Conservation (phyloP, 371 early-diverging fungal species). For the Mortierella sp. region DNA sequence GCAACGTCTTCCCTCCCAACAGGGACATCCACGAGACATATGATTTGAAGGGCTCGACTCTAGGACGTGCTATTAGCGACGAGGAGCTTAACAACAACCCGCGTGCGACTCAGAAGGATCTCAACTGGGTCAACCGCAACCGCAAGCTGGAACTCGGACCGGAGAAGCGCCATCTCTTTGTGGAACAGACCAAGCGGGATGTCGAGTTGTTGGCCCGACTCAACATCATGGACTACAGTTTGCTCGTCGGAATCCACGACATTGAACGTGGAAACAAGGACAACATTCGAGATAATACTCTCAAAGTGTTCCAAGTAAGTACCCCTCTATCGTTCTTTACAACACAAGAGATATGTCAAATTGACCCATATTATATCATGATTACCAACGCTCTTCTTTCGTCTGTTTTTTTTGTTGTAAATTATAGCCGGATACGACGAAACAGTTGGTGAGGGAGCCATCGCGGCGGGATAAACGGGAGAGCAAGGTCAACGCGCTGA, state of each 20-base stretch:
- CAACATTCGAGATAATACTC: constrained; percentile 87
- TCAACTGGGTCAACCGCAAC: constrained; percentile 89
- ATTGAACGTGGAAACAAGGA: constrained; percentile 84
- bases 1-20: constrained; percentile 96
- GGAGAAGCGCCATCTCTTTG: constrained; percentile 76
- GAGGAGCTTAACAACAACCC: constrained; percentile 84
- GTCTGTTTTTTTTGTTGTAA: neutral
- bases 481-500: constrained; percentile 74
- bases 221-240: constrained; percentile 98
- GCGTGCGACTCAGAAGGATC: constrained; percentile 92
- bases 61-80: constrained; percentile 85
- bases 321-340: neutral
- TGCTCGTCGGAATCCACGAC: constrained; percentile 94
- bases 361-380: neutral
- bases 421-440: constrained; percentile 65
- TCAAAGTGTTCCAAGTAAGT: constrained; percentile 82
- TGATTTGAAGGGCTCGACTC: constrained; percentile 95
- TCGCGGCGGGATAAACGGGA: constrained; percentile 63
- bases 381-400: neutral
- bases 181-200: constrained; percentile 89
- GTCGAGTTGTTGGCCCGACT: constrained; percentile 80
- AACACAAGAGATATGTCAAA: neutral
- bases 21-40: constrained; percentile 96
- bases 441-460: constrained; percentile 50
- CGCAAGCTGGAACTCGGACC: constrained; percentile 89